A percentile compares a stretch with the other conserved stretches of the same genome.
Conservation (phyloP, 2,329 filamentous ascomycete species). For the Reticulascus tulasneorum region DNA sequence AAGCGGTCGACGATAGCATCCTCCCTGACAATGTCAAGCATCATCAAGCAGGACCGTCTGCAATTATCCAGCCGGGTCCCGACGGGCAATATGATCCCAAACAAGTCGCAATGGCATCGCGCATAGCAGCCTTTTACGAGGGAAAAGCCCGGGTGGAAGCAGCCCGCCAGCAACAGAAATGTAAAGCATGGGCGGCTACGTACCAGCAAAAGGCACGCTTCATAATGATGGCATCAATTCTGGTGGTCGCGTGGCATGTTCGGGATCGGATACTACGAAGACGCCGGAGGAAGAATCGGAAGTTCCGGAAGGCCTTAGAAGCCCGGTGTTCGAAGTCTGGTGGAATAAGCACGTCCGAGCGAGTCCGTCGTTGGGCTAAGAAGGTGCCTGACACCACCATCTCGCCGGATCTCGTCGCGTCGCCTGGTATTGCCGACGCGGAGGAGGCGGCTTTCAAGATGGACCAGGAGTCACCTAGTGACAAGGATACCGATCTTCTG, state of each 20-base stretch:
- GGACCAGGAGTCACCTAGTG: constrained; percentile 31
- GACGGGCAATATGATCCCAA: constrained; percentile 31
- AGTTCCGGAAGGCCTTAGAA: constrained; percentile 35
- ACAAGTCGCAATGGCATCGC: constrained; percentile 41
- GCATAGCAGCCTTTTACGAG: constrained; percentile 45
- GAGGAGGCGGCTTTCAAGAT: constrained; percentile 37
- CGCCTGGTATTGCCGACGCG: constrained; percentile 26
- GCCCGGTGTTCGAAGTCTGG: constrained; percentile 28
- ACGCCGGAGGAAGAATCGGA: constrained; percentile 34
- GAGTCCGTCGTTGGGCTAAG: constrained; percentile 40
- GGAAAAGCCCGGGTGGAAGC: constrained; percentile 43
- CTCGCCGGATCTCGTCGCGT: constrained; percentile 23
- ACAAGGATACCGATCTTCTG: constrained; percentile 40
- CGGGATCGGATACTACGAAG: constrained; percentile 42
- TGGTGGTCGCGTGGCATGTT: constrained; percentile 47
- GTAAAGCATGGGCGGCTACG: constrained; percentile 42
- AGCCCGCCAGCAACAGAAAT: constrained; percentile 43
- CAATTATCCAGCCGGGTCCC: too few species aligned
- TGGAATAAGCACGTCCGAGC: constrained; percentile 32
- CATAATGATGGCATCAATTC: constrained; percentile 45
- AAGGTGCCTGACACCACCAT: constrained; percentile 30
- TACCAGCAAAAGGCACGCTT: constrained; percentile 45
- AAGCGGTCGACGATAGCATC: constrained; percentile 10
- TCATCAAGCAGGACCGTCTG: constrained; percentile 10
- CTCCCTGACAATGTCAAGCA: constrained; percentile 5